phyloP scores from a whole-genome alignment of 441 rosid species.

The Omphalea diandra region DNA sequence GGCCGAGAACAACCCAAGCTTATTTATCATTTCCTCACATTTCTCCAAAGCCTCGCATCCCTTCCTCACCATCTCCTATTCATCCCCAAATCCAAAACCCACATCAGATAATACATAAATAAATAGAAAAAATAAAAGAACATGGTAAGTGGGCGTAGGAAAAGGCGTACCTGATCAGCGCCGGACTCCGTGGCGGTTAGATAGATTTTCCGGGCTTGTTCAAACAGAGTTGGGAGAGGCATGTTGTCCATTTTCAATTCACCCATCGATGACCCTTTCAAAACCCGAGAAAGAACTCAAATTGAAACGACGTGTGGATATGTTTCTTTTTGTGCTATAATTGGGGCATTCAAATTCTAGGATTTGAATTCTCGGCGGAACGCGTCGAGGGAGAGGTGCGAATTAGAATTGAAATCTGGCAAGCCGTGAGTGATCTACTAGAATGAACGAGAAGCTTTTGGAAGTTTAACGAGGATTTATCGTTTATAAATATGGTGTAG shows the following conservation, averaged over 20 bases:
- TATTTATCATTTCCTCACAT: conserved; percentile 84
- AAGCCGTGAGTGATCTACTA: too few species aligned
- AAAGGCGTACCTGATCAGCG: conserved; percentile 57
- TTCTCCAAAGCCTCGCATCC: conserved; percentile 63
- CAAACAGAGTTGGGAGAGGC: conserved; percentile 71
- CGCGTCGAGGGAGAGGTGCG: too few species aligned
- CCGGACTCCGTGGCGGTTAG: conserved; percentile 48
- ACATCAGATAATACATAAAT: neutral
- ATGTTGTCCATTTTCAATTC: conserved; percentile 52
- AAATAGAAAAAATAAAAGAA: neutral
- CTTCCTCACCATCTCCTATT: conserved; percentile 62
- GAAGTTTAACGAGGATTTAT: too few species aligned
- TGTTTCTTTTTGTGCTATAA: too few species aligned
- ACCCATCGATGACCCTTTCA: neutral
- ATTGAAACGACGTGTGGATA: too few species aligned
- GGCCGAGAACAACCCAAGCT: conserved; percentile 77
- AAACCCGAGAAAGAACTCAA: neutral
- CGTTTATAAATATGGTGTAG: too few species aligned
- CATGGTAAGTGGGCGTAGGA: neutral
- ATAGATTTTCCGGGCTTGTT: conserved; percentile 75
- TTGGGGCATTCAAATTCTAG: too few species aligned
- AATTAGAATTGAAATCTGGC: too few species aligned
- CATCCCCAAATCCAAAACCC: neutral
- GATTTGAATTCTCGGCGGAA: too few species aligned
- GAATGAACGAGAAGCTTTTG: too few species aligned